Evolutionary conservation across 139 green algal species (phyloP), one percentile per base, ranked within the genome.

Genomic region (Chlamydomonas sphaeroides): DNA sequence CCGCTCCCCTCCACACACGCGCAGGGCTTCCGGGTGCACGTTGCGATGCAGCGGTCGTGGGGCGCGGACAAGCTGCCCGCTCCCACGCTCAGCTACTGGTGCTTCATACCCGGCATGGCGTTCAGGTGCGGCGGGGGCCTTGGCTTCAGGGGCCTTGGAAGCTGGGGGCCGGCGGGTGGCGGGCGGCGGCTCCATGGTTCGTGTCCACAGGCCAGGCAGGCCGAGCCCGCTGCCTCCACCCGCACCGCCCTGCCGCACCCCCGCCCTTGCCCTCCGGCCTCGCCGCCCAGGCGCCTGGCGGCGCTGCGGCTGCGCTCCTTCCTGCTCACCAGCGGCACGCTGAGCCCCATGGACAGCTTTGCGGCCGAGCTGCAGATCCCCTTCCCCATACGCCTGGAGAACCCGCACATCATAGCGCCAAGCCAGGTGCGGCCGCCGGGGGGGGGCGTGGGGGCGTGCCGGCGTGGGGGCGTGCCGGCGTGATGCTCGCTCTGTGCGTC

Each of bases 381-480:
- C 23, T 99, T 99, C 81, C 89, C 90, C 21, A 83, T 98, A 35
- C 83, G n/a, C 45, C 89, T 99, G 84, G 96, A 99, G 90, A 99
- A 99, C 89, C 92, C 94, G 0, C 97, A 99, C 88, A 93, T 99
- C 67, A 94, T 99, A 38, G 68, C 88, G 38, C 68, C 82, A 18
- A 84, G 76, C 33, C 95, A 98, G 89, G 93, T 93, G 49, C 25
- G 79, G 23, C 45, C 3, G 18, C 26, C 1, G 30, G 67, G 2
- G 66, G 38, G 66, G 15, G 36, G 39, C 45, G 38, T 30, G 36
- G 8, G 39, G 42, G 61, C 2, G 38, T n/a, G n/a, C n/a, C n/a
- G 35, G 23, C 23, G 41, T 49, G 35, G 33, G 69, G 32, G 69
- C 11, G 35, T 3, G 69, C 30, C 41, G n/a, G 45, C 0, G 1